Percentiles rank a stretch among this genome's conserved stretches.
Evolutionary conservation across 768 basidiomycete species (phyloP).

Genomic region (Coprinellus micaceus): DNA sequence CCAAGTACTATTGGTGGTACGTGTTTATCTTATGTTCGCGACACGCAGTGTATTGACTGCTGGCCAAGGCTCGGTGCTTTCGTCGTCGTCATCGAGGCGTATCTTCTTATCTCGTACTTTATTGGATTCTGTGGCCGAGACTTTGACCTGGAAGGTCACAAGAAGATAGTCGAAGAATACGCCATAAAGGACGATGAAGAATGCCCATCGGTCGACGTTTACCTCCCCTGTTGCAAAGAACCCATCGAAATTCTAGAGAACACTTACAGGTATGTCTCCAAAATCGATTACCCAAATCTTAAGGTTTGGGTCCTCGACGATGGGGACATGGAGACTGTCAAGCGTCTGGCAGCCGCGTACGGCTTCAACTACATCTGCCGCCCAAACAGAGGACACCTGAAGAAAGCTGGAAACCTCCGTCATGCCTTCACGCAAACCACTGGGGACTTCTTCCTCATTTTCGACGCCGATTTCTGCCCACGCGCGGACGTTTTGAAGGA

Average conservation of each 20-base stretch:
- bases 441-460: slow-evolving; percentile 28
- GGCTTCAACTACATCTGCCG: slow-evolving; percentile 26
- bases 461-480: slow-evolving; percentile 29
- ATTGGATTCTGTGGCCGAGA: slow-evolving; percentile 25
- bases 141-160: slow-evolving; percentile 21
- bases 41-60: too few relatives aligned
- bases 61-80: slow-evolving; percentile 26
- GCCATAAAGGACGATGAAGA: slow-evolving; percentile 14
- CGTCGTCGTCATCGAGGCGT: slow-evolving; percentile 21
- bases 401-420: slow-evolving; percentile 27
- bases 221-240: slow-evolving; percentile 26
- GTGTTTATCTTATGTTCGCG: slow-evolving; percentile 3
- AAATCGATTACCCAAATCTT: slow-evolving; percentile 24
- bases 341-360: slow-evolving; percentile 18
- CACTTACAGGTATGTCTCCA: slow-evolving; percentile 26
- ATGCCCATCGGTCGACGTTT: slow-evolving; percentile 24
- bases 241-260: slow-evolving; percentile 28
- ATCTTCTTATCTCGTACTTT: slow-evolving; percentile 20
- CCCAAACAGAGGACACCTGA: slow-evolving; percentile 23
- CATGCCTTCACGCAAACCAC: slow-evolving; percentile 23
- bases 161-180: slow-evolving; percentile 17
- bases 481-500: slow-evolving; percentile 24
- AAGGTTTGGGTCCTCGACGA: slow-evolving; percentile 27
- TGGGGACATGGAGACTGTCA: slow-evolving; percentile 22
- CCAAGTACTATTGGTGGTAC: slow-evolving; percentile 23